Conservation (phyloP, 257 asterid species). For the Penstemon newberryi region DNA sequence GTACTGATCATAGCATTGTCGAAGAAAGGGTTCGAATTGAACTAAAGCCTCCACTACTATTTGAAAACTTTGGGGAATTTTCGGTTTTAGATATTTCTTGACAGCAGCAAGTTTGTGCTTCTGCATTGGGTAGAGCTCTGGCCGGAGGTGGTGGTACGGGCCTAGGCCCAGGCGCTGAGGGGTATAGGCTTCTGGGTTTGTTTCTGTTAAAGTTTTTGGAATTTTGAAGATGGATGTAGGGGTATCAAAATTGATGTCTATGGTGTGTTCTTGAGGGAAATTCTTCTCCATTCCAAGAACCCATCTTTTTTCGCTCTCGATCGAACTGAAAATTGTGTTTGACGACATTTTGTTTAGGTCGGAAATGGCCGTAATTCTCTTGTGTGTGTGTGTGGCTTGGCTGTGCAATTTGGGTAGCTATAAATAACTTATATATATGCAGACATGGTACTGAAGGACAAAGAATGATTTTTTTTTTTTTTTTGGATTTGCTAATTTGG, state of each 20-base stretch:
- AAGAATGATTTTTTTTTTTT: too few relatives aligned
- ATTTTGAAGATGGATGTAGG: constrained; percentile 28
- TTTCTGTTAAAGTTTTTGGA: constrained; percentile 23
- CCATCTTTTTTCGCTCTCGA: constrained; percentile 37
- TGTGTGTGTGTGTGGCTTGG: too few relatives aligned
- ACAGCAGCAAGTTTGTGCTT: constrained; percentile 33
- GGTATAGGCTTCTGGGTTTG: constrained; percentile 40
- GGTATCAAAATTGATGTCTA: constrained; percentile 12
- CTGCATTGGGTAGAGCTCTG: constrained; percentile 33
- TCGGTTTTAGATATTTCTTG: not conserved
- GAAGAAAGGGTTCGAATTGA: constrained; percentile 30
- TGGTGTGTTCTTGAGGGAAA: constrained; percentile 8
- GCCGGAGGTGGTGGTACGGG: constrained; percentile 45
- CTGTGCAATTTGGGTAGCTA: too few relatives aligned
- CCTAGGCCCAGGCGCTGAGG: constrained; percentile 44
- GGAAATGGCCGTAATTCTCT: too few relatives aligned
- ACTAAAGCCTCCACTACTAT: not conserved
- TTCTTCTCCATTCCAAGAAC: constrained; percentile 24
- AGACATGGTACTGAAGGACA: too few relatives aligned
- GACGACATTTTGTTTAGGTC: constrained; percentile 20
- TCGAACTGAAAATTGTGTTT: constrained; percentile 10
- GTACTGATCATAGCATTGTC: constrained; percentile 40
- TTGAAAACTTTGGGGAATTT: constrained; percentile 3
- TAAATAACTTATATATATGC: too few relatives aligned
- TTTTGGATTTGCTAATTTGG: too few relatives aligned